phyloP scores from a whole-genome alignment of 129 eudicot genomes.

The Artemisia argyi region DNA sequence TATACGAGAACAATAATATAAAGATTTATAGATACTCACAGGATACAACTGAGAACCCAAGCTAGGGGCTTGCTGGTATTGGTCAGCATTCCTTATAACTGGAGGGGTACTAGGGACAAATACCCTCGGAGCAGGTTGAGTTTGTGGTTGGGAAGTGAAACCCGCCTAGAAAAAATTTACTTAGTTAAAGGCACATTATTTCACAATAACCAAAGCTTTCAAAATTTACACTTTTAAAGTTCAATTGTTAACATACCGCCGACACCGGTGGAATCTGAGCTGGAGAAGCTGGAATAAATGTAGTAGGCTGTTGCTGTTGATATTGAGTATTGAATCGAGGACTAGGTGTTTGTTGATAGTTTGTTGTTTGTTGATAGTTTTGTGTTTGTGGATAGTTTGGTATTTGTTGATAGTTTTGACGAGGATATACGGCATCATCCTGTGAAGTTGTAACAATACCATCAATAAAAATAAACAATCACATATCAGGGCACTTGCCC shows the following conservation, averaged over 20 bases:
- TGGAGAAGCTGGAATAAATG: conserved; percentile 70
- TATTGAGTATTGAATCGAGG: conserved; percentile 50
- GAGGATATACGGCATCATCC: conserved; percentile 40
- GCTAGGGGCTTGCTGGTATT: conserved; percentile 69
- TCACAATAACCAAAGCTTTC: conserved; percentile 8
- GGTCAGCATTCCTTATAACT: conserved; percentile 62
- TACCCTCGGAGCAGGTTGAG: conserved; percentile 66
- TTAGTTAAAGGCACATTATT: background rate
- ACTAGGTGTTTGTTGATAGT: conserved; percentile 6
- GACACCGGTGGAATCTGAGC: conserved; percentile 61
- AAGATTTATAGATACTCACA: conserved; percentile 34
- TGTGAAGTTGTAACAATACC: conserved; percentile 6
- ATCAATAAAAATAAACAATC: conserved; percentile 17
- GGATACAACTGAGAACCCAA: conserved; percentile 71
- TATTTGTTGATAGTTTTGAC: conserved; percentile 58
- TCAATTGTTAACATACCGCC: conserved; percentile 38
- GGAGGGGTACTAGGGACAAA: conserved; percentile 78
- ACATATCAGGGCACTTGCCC: background rate
- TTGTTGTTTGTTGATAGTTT: too few species aligned
- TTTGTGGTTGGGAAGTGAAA: conserved; percentile 56
- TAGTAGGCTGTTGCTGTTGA: conserved; percentile 44
- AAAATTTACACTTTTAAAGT: background rate
- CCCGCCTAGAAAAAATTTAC: conserved; percentile 39
- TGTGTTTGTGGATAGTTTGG: too few species aligned
- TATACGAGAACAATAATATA: background rate